Evolutionary conservation across 192 early-diverging fungal species (phyloP).

Genomic region (Haplosporangium gracile): DNA sequence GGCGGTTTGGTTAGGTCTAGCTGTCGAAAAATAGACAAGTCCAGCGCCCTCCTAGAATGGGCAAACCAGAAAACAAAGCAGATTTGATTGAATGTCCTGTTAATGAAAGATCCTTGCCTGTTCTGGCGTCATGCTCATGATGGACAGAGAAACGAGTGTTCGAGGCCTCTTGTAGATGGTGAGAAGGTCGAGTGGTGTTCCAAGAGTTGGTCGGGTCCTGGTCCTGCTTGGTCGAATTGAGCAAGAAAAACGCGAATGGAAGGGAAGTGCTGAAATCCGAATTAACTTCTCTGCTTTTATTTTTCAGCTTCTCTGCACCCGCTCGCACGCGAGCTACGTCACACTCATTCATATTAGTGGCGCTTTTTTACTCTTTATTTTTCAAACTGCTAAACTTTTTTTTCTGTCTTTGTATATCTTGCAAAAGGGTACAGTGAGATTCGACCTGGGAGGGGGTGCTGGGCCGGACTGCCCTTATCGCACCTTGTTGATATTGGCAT

Average conservation of each 20-base stretch:
- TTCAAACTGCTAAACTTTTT: slow-evolving; percentile 1
- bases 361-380: not conserved
- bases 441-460: not conserved
- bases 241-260: not conserved
- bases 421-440: not conserved
- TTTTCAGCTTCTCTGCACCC: not conserved
- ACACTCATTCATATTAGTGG: not conserved
- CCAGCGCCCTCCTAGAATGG: not conserved
- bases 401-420: not conserved
- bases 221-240: not conserved
- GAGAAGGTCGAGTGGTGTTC: not conserved
- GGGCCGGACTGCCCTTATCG: slow-evolving; percentile 28
- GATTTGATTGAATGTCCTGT: not conserved
- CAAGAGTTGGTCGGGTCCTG: not conserved
- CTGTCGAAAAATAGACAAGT: not conserved
- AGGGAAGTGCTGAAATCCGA: not conserved
- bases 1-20: not conserved
- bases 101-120: slow-evolving; percentile 16
- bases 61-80: not conserved
- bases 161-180: not conserved
- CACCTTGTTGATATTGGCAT: slow-evolving; percentile 69
- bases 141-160: not conserved
- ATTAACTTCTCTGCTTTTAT: not conserved
- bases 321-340: not conserved
- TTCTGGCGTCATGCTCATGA: slow-evolving; percentile 33